Evolutionary conservation across 495 filamentous ascomycete species (phyloP).

Genomic region (Articulospora tetracladia): DNA sequence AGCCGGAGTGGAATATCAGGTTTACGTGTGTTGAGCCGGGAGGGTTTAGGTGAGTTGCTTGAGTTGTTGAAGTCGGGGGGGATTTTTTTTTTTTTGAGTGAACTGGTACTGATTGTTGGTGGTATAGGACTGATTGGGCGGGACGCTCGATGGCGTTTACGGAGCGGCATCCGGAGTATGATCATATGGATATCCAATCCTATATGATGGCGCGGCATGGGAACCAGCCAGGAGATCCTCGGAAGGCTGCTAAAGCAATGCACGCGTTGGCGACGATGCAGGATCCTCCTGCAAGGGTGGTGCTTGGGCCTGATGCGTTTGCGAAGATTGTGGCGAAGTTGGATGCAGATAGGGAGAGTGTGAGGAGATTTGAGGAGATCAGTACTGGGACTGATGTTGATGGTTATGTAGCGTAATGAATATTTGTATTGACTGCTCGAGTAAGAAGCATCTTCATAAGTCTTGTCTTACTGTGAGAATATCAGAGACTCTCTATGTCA

Average conservation of each 20-base stretch:
- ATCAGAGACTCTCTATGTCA: no score
- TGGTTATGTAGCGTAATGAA: background rate
- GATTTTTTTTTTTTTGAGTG: no score
- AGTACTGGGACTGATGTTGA: background rate
- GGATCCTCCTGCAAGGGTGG: background rate
- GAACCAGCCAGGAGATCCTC: background rate
- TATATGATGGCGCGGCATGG: background rate
- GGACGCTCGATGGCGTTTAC: background rate
- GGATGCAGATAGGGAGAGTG: background rate
- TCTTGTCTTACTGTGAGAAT: no score
- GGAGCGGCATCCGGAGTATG: background rate
- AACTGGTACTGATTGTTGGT: background rate
- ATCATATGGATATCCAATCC: background rate
- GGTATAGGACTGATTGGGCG: background rate
- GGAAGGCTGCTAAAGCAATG: background rate
- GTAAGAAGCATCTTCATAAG: no score
- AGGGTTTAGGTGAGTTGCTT: background rate
- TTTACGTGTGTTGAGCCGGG: slow-evolving; percentile 6
- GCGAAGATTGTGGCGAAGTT: background rate
- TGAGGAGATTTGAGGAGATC: background rate
- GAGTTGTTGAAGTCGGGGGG: background rate
- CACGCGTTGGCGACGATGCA: background rate
- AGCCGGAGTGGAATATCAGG: slow-evolving; percentile 8
- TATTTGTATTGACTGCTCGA: no score
- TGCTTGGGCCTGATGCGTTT: background rate